phyloP scores from a whole-genome alignment of 192 early-diverging fungal genomes.

The Haplosporangium gracile region DNA sequence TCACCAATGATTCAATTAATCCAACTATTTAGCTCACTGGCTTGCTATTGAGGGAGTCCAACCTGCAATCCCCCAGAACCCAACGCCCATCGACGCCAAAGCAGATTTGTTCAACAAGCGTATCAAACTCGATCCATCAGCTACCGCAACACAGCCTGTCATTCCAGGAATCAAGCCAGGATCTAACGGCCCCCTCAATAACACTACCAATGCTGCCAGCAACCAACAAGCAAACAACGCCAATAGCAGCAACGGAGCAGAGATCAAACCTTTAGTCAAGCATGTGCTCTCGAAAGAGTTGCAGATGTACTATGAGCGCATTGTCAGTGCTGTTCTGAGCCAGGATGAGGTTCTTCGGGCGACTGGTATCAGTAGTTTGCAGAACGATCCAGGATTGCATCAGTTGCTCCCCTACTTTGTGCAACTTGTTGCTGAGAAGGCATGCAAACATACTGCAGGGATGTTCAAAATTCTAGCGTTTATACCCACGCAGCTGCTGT shows the following conservation, averaged over 20 bases:
- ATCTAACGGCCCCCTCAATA: neutral
- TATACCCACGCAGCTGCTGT: neutral
- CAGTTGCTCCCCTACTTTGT: constrained; percentile 96
- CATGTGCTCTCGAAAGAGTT: constrained; percentile 93
- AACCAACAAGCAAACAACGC: neutral
- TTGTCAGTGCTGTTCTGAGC: constrained; percentile 84
- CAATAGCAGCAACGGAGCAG: constrained; percentile 51
- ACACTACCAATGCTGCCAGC: neutral
- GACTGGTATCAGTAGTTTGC: constrained; percentile 85
- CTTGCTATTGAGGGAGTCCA: constrained; percentile 99
- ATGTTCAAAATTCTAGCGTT: neutral
- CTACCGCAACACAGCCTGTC: constrained; percentile 31
- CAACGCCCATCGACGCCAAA: constrained; percentile 76
- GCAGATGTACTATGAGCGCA: constrained; percentile 94
- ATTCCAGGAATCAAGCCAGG: constrained; percentile 48
- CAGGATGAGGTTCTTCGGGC: constrained; percentile 75
- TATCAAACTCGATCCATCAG: constrained; percentile 51
- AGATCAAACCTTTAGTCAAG: constrained; percentile 85
- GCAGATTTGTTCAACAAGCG: constrained; percentile 64
- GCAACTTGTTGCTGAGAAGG: constrained; percentile 89
- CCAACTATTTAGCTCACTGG: constrained; percentile 81
- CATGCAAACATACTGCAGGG: constrained; percentile 14
- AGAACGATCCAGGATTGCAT: constrained; percentile 93
- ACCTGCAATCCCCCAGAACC: constrained; percentile 96
- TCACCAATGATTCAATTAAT: neutral